Base-by-base conservation (phyloP, 495 filamentous ascomycete species). In the Massariosphaeria phaeospora region DNA sequence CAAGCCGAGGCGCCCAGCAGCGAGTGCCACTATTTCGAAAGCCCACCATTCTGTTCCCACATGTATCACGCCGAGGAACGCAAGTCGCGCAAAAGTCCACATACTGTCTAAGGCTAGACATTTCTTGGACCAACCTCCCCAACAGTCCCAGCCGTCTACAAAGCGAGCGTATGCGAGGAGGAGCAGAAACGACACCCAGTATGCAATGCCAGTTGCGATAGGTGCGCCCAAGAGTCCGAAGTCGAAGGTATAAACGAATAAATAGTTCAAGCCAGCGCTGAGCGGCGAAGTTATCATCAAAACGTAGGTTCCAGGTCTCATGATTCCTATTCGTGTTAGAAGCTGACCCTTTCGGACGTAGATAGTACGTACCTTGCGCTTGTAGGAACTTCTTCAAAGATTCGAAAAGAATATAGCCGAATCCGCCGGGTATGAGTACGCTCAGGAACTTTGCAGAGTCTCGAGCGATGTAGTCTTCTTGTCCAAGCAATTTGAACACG, bases 1-100 rank as follows among this genome's bases (percentile, higher is more conserved):
- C 0, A 86, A 93, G 8, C 90, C 90, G 0, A 96, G 76, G 8
- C 82, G 76, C 9, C 91, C 91, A 3, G 91, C 91, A 1, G 84
- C 89, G 0, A 96, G 75, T 0, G 90, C 89, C n/a, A 95, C 89
- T 50, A 96, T 95, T 70, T 95, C 90, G 60, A 94, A 95, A 0
- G 90, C 90, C 89, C 90, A 95, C 90, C 90, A 95, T 70, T 96
- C 89, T 0, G 88, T 94, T 7, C 91, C 91, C 20, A 95, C 85
- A 61, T 95, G 91, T n/a, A 95, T 66, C 36, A 95, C 73, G 4
- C 91, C 91, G 0, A 95, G 70, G 29, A 83, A 61, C 6, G 90
- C 87, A 5, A 96, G 79, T 7, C 83, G 80, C 2, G 85, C 76
- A 61, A 96, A 96, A 0, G 83, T 84, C 26, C 81, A 69, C 17